phyloP scores from a whole-genome alignment of 2,329 filamentous ascomycete species.

The Drechslerella dactyloides region DNA sequence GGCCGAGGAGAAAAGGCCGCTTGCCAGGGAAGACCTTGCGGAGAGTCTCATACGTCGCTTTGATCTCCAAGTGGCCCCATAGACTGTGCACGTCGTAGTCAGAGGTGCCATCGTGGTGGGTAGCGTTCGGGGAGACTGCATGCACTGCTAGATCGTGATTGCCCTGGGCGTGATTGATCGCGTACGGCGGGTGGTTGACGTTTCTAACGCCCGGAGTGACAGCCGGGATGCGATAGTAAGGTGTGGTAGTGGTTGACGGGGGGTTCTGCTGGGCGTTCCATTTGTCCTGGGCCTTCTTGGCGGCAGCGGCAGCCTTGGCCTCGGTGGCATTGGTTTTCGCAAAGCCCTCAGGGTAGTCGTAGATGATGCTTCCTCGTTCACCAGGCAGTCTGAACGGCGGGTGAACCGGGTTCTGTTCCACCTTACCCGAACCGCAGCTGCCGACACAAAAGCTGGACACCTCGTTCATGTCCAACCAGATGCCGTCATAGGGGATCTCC shows the following conservation, averaged over 20 bases:
- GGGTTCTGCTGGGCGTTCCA: conserved; percentile 12
- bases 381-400: conserved; percentile 71
- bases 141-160: conserved; percentile 72
- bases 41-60: conserved; percentile 76
- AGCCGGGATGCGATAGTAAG: conserved; percentile 56
- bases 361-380: conserved; percentile 67
- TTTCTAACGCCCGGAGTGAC: conserved; percentile 69
- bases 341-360: conserved; percentile 72
- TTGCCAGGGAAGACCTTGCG: conserved; percentile 69
- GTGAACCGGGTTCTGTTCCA: conserved; percentile 72
- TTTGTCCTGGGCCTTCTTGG: conserved; percentile 51
- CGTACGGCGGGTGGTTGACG: conserved; percentile 76
- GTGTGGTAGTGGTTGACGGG: conserved; percentile 23
- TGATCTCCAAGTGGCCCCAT: conserved; percentile 75
- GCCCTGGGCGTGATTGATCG: conserved; percentile 68
- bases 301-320: conserved; percentile 66
- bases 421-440: conserved; percentile 69
- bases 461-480: conserved; percentile 69
- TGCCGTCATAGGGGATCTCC: conserved; percentile 62
- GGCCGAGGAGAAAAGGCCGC: conserved; percentile 82
- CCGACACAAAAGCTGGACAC: conserved; percentile 64
- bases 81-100: conserved; percentile 88
- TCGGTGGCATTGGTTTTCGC: conserved; percentile 72
- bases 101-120: conserved; percentile 72
- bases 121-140: conserved; percentile 77